Evolutionary conservation across 2,329 filamentous ascomycete species (phyloP), one percentile per base, ranked within the genome.

Genomic region (Venturia pyrina): DNA sequence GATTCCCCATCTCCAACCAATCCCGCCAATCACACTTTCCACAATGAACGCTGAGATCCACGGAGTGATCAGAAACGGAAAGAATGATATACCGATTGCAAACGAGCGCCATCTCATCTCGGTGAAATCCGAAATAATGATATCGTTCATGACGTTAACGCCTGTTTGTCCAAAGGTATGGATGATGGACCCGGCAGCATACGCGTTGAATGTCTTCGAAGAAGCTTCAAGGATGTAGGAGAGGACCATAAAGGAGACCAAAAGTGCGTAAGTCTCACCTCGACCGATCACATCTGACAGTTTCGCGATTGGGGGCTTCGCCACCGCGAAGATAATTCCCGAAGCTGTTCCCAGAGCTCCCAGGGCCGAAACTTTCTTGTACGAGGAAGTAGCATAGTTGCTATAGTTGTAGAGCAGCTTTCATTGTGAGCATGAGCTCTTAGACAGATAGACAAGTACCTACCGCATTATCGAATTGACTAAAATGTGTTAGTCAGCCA

Each of bases 1-100:
- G 57, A 78, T 79, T 41, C 77, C 78, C 77, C 77, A 79, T 41
- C 78, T 70, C 78, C 78, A 80, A 6, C 78, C 78, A 44, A 79
- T 79, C 1, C 73, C 74, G 32, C 71, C 69, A 1, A 78, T 70
- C 1, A 78, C 78, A 32, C 70, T 74, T 13, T 79, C 73, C n/a
- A 76, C 73, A 46, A 80, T 78, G 62, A 77, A 74, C 1, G 76
- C 77, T 4, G 77, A 75, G 3, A 76, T 68, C 75, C 77, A 80
- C 0, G 78, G 76, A 2, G 74, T 76, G 61, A 80, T 70, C 24
- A 80, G 69, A 63, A 76, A 78, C 0, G 78, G 78, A 1, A 77
- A 68, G 63, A 75, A 79, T 53, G 75, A 70, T 5, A 78, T 68
- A 13, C 73, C 75, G 50, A 77, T 74, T 13, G 74, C 75, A 65